phyloP scores from a whole-genome alignment of 2,329 filamentous ascomycete genomes.

The Biscogniauxia mediterranea region DNA sequence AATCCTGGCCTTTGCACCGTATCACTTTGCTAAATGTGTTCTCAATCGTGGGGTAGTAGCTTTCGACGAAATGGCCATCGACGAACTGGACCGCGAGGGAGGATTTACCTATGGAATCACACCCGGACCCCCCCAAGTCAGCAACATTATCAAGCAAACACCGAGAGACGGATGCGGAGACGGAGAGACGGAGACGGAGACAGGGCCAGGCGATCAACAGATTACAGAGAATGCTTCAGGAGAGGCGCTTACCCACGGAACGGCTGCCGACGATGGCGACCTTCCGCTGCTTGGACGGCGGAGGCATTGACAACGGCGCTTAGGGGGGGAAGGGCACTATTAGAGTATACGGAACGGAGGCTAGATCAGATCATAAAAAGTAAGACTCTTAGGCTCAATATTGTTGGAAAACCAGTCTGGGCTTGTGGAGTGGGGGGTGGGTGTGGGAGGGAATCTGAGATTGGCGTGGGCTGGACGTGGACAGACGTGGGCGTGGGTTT shows the following conservation, averaged over 20 bases:
- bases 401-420: not conserved
- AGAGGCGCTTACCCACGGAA: constrained; percentile 64
- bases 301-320: constrained; percentile 48
- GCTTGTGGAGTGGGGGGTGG: not conserved
- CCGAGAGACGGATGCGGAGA: too few relatives aligned
- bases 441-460: not conserved
- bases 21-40: constrained; percentile 98
- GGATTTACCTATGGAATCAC: constrained; percentile 72
- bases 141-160: not conserved
- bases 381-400: not conserved
- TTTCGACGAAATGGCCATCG: constrained; percentile 97
- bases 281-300: constrained; percentile 73
- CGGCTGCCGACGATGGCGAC: constrained; percentile 80
- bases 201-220: too few relatives aligned
- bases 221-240: not conserved
- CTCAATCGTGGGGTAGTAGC: constrained; percentile 98
- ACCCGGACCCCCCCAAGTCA: constrained; percentile 9
- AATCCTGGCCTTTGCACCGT: constrained; percentile 89
- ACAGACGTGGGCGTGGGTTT: too few relatives aligned
- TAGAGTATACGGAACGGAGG: constrained; percentile 3
- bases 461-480: not conserved
- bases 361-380: constrained; percentile 3
- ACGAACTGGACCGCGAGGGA: constrained; percentile 96
- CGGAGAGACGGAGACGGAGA: too few relatives aligned
- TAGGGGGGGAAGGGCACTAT: not conserved